phyloP scores from a whole-genome alignment of 2,329 filamentous ascomycete genomes.

The Neonectria magnoliae region DNA sequence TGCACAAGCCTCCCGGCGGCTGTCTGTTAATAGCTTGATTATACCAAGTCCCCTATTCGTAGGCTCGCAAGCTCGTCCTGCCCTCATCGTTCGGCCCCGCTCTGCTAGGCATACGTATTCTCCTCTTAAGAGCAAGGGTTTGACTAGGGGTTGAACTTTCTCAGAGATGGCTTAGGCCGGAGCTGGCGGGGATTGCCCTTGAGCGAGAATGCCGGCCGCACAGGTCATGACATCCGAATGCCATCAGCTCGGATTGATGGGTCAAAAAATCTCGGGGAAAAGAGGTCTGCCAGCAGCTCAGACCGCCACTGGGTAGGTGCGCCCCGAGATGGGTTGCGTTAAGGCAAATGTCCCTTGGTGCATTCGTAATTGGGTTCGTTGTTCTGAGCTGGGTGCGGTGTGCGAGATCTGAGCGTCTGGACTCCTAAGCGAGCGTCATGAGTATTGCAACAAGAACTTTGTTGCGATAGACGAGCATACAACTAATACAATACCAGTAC shows the following conservation, averaged over 20 bases:
- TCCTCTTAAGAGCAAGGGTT: slow-evolving; percentile 25
- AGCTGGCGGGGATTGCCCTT: slow-evolving; percentile 33
- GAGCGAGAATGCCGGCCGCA: slow-evolving; percentile 20
- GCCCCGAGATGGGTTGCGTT: not conserved
- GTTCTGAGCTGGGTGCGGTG: not conserved
- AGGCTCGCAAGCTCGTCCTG: too few relatives aligned
- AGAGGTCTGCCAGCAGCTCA: not conserved
- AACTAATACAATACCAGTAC: not conserved
- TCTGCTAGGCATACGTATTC: slow-evolving; percentile 4
- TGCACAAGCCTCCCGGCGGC: slow-evolving; percentile 27
- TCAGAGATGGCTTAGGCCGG: slow-evolving; percentile 32
- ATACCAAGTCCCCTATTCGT: not conserved
- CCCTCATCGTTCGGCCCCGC: slow-evolving; percentile 1
- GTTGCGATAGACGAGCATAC: not conserved
- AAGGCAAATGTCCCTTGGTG: not conserved
- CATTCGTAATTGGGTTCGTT: not conserved
- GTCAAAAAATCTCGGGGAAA: not conserved
- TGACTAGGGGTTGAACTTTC: slow-evolving; percentile 27
- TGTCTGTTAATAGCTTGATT: slow-evolving; percentile 12
- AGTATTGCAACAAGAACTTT: not conserved
- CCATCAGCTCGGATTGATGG: slow-evolving; percentile 7
- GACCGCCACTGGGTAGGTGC: not conserved
- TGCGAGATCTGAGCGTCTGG: not conserved
- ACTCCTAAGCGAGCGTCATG: not conserved
- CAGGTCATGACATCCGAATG: not conserved